Evolutionary conservation across 441 rosid species (phyloP).

Genomic region (Eruca vesicaria): DNA sequence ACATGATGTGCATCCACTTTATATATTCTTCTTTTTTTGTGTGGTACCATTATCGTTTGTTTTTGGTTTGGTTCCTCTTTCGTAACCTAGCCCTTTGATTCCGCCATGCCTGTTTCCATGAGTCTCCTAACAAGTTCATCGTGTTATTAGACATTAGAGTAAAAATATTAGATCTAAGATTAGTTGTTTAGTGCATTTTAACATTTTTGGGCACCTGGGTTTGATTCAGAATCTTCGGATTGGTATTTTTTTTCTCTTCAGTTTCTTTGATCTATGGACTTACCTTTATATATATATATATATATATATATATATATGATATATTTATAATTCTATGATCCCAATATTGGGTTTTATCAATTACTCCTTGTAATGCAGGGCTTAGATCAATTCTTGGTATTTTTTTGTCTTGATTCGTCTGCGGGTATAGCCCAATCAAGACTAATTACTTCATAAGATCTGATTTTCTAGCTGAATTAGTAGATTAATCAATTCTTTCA

Average conservation of each 20-base stretch:
- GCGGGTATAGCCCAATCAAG: too few relatives aligned
- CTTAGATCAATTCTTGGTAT: slow-evolving; percentile 24
- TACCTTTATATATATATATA: slow-evolving; percentile 24
- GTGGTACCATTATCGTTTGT: not conserved
- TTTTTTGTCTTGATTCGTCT: too few relatives aligned
- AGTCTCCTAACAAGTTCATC: slow-evolving; percentile 33
- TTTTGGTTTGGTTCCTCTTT: slow-evolving; percentile 30
- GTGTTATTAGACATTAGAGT: too few relatives aligned
- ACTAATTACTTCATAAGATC: too few relatives aligned
- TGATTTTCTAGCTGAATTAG: not conserved
- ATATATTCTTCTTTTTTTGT: slow-evolving; percentile 4
- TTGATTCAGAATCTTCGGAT: slow-evolving; percentile 23
- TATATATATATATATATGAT: slow-evolving; percentile 19
- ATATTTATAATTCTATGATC: too few relatives aligned
- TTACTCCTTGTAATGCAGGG: too few relatives aligned
- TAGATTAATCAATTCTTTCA: too few relatives aligned
- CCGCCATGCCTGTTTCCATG: slow-evolving; percentile 34
- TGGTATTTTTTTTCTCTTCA: slow-evolving; percentile 21
- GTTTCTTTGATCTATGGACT: slow-evolving; percentile 50
- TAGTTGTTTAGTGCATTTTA: slow-evolving; percentile 13
- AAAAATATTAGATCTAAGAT: slow-evolving; percentile 4
- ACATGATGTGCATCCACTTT: slow-evolving; percentile 32
- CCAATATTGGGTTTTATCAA: too few relatives aligned
- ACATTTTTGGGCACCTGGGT: slow-evolving; percentile 34
- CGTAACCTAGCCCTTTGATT: slow-evolving; percentile 37